phyloP scores from a whole-genome alignment of 179 eudicot species.

The Actinidia arguta region DNA sequence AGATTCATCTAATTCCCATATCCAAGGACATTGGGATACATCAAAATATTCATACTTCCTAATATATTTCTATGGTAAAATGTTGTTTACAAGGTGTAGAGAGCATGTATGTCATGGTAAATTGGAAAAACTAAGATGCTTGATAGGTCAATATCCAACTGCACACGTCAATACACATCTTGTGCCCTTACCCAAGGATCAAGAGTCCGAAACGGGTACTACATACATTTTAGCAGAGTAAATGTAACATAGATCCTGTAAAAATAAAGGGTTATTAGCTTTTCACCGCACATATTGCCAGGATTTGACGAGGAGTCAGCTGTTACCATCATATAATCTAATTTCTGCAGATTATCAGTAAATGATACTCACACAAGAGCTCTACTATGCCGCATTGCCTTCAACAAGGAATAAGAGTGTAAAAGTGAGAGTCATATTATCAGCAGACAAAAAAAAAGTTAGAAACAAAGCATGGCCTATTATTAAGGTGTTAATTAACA shows the following conservation, averaged over 20 bases:
- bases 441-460: not conserved
- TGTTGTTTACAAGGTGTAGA: no score
- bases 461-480: not conserved
- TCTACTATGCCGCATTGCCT: slow-evolving; percentile 68
- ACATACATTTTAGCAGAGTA: no score
- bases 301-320: not conserved
- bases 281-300: not conserved
- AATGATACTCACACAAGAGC: slow-evolving; percentile 74
- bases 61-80: no score
- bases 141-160: no score
- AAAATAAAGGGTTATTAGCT: not conserved
- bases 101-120: no score
- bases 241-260: not conserved
- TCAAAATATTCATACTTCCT: no score
- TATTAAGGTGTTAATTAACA: not conserved
- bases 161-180: no score
- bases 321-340: slow-evolving; percentile 75
- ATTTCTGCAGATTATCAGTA: slow-evolving; percentile 50
- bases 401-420: slow-evolving; percentile 24
- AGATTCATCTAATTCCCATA: no score
- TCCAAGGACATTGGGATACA: no score
- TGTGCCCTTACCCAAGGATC: no score
- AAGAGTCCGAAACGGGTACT: no score
- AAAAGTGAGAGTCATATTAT: slow-evolving; percentile 14
- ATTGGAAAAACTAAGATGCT: no score